phyloP scores from a whole-genome alignment of 768 basidiomycete species.

The Clitopilus hobsonii region DNA sequence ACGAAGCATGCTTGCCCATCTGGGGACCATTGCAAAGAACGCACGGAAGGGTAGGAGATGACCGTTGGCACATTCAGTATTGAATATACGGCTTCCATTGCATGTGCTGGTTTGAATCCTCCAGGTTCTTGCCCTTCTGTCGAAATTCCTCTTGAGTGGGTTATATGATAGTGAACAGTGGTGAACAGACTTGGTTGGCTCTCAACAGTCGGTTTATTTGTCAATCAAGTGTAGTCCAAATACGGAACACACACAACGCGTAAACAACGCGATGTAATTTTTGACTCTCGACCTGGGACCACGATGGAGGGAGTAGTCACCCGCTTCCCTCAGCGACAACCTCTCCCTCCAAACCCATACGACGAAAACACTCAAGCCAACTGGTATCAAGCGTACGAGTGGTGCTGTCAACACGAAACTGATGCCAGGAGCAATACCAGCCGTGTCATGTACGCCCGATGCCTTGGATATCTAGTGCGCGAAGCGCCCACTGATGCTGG shows the following conservation, averaged over 20 bases:
- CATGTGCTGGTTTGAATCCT: not conserved
- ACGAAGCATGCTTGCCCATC: conserved; percentile 69
- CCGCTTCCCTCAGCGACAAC: not conserved
- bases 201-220: not conserved
- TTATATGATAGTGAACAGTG: not conserved
- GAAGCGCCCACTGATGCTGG: too few species aligned
- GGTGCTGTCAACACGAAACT: too few species aligned
- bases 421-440: too few species aligned
- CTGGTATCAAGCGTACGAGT: too few species aligned
- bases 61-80: conserved; percentile 57
- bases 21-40: conserved; percentile 65
- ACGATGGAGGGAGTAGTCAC: not conserved
- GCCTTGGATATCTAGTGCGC: too few species aligned
- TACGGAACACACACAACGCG: too few species aligned
- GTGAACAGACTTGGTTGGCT: not conserved
- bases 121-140: too few species aligned
- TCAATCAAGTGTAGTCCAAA: too few species aligned
- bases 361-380: too few species aligned
- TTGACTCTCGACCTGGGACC: not conserved
- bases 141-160: not conserved
- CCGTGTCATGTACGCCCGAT: too few species aligned
- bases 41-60: conserved; percentile 51
- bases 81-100: conserved; percentile 32
- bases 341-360: not conserved
- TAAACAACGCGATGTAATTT: not conserved